Conservation (phyloP, 192 early-diverging fungal genomes). For the Backusella luteola region DNA sequence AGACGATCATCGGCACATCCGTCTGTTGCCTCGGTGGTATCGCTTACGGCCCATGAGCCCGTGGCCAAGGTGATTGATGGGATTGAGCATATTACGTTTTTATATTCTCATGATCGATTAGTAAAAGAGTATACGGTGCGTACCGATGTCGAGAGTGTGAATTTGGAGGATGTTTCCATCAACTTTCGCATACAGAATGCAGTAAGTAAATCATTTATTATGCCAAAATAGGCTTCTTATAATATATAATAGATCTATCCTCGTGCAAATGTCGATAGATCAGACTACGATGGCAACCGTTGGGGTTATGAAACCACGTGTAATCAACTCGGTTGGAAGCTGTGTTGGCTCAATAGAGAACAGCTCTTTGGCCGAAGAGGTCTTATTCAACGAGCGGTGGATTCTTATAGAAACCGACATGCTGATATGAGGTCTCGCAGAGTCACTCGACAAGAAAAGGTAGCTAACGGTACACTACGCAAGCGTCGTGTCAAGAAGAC, state of each 20-base stretch:
- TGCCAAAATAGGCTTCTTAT: neutral
- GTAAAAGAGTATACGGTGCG: constrained; percentile 34
- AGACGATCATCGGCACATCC: constrained; percentile 19
- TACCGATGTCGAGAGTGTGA: constrained; percentile 27
- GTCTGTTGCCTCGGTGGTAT: constrained; percentile 31
- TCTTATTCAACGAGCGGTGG: constrained; percentile 75
- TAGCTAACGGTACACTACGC: constrained; percentile 51
- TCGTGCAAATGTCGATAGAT: constrained; percentile 50
- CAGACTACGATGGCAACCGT: constrained; percentile 65
- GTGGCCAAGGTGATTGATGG: constrained; percentile 19
- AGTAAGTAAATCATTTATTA: constrained; percentile 17
- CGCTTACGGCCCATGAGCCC: constrained; percentile 32
- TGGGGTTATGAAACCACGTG: constrained; percentile 79
- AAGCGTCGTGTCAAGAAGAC: constrained; percentile 32
- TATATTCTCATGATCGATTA: constrained; percentile 31
- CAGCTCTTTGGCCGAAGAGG: constrained; percentile 61
- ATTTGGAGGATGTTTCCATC: constrained; percentile 10
- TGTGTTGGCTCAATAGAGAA: constrained; percentile 66
- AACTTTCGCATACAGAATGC: constrained; percentile 24
- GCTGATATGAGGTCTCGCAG: constrained; percentile 62
- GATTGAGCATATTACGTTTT: constrained; percentile 33
- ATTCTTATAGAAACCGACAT: constrained; percentile 64
- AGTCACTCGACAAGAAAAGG: constrained; percentile 70
- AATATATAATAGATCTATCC: constrained; percentile 60
- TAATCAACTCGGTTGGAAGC: constrained; percentile 71